These are phyloP conservation scores for Dictyostelium brefeldianum DNA, from an alignment of 78 protist species.

Conservation along the genomic window DNA sequence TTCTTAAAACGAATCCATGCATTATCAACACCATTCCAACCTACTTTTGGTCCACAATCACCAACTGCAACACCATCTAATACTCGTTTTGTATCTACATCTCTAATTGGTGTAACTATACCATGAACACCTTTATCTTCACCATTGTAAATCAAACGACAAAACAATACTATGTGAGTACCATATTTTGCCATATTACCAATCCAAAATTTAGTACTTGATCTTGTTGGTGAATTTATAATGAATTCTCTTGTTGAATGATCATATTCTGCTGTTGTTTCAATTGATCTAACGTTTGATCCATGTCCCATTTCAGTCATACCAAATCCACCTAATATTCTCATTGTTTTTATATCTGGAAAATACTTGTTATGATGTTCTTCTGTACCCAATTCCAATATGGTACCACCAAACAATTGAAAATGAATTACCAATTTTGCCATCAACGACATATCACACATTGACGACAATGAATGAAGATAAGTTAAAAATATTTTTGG, in stretches of 20 bases:
- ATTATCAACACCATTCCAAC: constrained; percentile 80
- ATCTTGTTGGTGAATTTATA: constrained; percentile 71
- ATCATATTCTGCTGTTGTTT: constrained; percentile 86
- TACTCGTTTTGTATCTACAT: constrained; percentile 16
- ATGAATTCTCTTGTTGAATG: constrained; percentile 46
- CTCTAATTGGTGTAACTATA: constrained; percentile 40
- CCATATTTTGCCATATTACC: constrained; percentile 73
- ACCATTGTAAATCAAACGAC: constrained; percentile 29
- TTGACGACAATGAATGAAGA: neutral
- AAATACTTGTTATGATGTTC: constrained; percentile 65
- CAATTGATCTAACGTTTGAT: constrained; percentile 84
- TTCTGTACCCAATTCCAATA: constrained; percentile 66
- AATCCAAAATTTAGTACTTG: constrained; percentile 84
- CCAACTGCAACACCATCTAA: constrained; percentile 44
- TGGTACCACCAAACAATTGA: constrained; percentile 75
- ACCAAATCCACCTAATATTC: constrained; percentile 87
- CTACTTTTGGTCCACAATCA: constrained; percentile 73
- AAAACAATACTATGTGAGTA: constrained; percentile 63
- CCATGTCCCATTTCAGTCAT: constrained; percentile 93
- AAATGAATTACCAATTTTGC: constrained; percentile 54
- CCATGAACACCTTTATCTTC: constrained; percentile 77
- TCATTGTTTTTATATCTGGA: constrained; percentile 54
- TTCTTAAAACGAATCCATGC: constrained; percentile 80
- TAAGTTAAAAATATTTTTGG: constrained; percentile 15
- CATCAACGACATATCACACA: constrained; percentile 1